Conservation (phyloP, 306 rosid species). For the Rosa lucieae region DNA sequence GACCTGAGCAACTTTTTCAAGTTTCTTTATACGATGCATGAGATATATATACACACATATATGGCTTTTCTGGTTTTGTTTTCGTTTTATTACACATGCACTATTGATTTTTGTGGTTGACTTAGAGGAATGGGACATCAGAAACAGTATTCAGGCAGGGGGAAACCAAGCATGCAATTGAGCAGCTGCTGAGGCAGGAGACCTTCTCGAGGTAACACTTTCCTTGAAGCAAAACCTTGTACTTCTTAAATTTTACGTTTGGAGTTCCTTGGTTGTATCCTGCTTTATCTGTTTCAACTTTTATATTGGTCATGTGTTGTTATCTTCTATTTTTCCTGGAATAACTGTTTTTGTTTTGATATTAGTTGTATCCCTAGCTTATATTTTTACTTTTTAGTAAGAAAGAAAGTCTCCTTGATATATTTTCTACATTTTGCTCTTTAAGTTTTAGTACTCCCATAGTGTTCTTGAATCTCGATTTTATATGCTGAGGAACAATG, state of each 20-base stretch:
- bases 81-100: background rate
- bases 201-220: slow-evolving; percentile 74
- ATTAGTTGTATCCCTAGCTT: background rate
- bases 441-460: background rate
- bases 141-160: slow-evolving; percentile 30
- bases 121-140: slow-evolving; percentile 42
- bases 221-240: background rate
- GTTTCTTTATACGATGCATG: background rate
- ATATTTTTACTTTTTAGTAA: background rate
- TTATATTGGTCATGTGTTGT: background rate
- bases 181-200: slow-evolving; percentile 69
- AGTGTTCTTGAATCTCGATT: background rate
- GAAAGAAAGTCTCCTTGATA: background rate
- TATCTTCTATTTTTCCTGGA: background rate
- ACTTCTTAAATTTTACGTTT: background rate
- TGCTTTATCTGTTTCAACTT: background rate
- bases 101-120: slow-evolving; percentile 24
- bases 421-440: background rate
- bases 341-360: background rate
- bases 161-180: slow-evolving; percentile 56
- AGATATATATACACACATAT: background rate
- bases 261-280: slow-evolving; percentile 5
- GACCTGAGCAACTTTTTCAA: background rate
- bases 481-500: background rate
- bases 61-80: slow-evolving; percentile 5